Percentiles rank a stretch among this genome's conserved stretches.
Conservation (phyloP, 768 basidiomycete genomes). For the Rubroboletus pulcherrimus region DNA sequence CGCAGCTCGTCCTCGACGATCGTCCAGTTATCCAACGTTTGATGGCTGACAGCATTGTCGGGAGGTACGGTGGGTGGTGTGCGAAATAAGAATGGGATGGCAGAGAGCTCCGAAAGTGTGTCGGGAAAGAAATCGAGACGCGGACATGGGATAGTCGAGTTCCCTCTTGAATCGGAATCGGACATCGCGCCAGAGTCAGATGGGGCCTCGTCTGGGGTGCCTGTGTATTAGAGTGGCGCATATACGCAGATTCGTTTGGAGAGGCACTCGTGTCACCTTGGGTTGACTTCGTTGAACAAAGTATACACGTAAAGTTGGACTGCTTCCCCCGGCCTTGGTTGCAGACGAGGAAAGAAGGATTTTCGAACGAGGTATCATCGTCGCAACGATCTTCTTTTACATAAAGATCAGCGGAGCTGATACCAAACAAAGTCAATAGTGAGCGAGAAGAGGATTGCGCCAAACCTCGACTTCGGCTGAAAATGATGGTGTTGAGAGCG, state of each 20-base stretch:
- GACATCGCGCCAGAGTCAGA: background rate
- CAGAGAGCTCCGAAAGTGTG: slow-evolving; percentile 25
- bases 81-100: slow-evolving; percentile 29
- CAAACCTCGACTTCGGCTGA: slow-evolving; percentile 17
- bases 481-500: background rate
- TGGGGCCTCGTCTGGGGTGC: slow-evolving; percentile 2
- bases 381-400: background rate
- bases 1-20: slow-evolving; percentile 20
- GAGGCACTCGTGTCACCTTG: slow-evolving; percentile 22
- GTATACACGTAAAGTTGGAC: slow-evolving; percentile 17
- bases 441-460: background rate
- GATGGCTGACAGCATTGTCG: background rate
- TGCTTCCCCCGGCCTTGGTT: slow-evolving; percentile 8
- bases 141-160: background rate
- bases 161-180: background rate
- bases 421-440: slow-evolving; percentile 11
- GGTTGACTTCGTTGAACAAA: slow-evolving; percentile 14
- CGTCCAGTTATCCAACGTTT: slow-evolving; percentile 9
- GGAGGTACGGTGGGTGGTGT: slow-evolving; percentile 14
- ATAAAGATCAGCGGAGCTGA: slow-evolving; percentile 4
- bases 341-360: slow-evolving; percentile 10
- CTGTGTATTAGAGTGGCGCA: slow-evolving; percentile 20
- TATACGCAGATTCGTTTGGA: slow-evolving; percentile 10
- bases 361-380: background rate
- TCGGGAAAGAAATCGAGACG: slow-evolving; percentile 15